Base-by-base conservation (phyloP, 2,329 filamentous ascomycete genomes). In the Aspergillus floridensis region DNA sequence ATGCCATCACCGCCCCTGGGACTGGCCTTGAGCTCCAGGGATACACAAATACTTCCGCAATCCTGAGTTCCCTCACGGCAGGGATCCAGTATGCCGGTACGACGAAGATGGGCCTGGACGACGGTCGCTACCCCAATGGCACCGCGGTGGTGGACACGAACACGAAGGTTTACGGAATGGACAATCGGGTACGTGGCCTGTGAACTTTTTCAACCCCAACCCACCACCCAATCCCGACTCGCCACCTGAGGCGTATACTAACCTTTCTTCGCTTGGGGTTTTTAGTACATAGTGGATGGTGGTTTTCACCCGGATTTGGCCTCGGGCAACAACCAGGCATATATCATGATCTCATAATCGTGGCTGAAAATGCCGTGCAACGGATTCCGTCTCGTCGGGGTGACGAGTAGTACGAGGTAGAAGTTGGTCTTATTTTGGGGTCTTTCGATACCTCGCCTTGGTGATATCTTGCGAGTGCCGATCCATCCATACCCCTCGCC, bases 291-390 rank as follows among this genome's bases (percentile, higher is more conserved):
- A 3, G 59, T 63, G 46, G 61, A 63, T 53, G 59, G 51, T 14
- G 59, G 61, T 50, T 61, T 63, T 49, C 60, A 59, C 59, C 59
- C 61, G 1, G 61, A 88, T 63, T 84, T 89, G 65, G 81, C 86
- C 3, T 86, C 86, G 0, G 85, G 86, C 19, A 91, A 91, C 74
- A 88, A 88, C 1, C 84, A 84, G 52, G 82, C 86, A 1, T 82
- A 85, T 44, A 84, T 89, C 65, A 86, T 89, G 70, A 80, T 86
- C 38, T 89, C 65, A 86, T 89, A 70, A 80, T 86, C 38, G 85
- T 82, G 19, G 83, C 86, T n/a, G 88, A 90, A 77, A 81, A 82
- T 46, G 86, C 86, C 7, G 81, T 81, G 4, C 78, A 79, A n/a
- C 65, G 53, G 24, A 69, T 70, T 51, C 57, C 66, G 24, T 63